Conservation (phyloP, 1,284 basidiomycete species). For the Naganishia liquefaciens region DNA sequence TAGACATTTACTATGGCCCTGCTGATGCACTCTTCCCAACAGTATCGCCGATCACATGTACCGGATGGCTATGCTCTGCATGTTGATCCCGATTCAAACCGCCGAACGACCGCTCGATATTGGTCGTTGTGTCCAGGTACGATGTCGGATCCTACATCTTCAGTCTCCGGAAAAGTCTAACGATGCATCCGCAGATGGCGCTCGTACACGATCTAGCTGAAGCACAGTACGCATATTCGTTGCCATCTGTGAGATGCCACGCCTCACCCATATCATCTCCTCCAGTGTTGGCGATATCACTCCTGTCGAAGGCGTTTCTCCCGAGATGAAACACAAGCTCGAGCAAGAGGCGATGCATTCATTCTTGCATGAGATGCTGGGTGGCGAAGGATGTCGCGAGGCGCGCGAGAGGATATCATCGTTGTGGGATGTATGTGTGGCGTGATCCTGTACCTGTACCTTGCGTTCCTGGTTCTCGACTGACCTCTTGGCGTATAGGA, state of each 20-base stretch:
- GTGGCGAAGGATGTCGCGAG: constrained; percentile 62
- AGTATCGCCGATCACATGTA: constrained; percentile 98
- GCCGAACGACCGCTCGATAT: constrained; percentile 65
- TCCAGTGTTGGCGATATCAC: constrained; percentile 83
- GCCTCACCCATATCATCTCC: background rate
- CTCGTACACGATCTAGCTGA: constrained; percentile 95
- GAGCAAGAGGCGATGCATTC: constrained; percentile 84
- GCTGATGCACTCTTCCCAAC: constrained; percentile 37
- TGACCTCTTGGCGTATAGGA: constrained; percentile 60
- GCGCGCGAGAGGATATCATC: constrained; percentile 74
- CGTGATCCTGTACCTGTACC: background rate
- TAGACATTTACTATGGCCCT: background rate
- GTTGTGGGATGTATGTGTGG: constrained; percentile 70
- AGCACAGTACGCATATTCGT: constrained; percentile 62
- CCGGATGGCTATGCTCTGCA: constrained; percentile 87
- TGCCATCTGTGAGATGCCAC: constrained; percentile 25
- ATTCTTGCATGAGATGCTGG: constrained; percentile 86
- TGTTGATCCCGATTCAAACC: constrained; percentile 70
- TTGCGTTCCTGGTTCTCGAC: background rate
- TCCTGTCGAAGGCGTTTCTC: constrained; percentile 80
- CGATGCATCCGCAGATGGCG: constrained; percentile 60
- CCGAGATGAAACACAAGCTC: constrained; percentile 70
- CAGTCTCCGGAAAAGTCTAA: background rate
- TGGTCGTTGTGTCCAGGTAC: constrained; percentile 59
- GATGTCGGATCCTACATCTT: constrained; percentile 5